Base-by-base conservation (phyloP, 257 asterid genomes). In the Lycium ferocissimum region DNA sequence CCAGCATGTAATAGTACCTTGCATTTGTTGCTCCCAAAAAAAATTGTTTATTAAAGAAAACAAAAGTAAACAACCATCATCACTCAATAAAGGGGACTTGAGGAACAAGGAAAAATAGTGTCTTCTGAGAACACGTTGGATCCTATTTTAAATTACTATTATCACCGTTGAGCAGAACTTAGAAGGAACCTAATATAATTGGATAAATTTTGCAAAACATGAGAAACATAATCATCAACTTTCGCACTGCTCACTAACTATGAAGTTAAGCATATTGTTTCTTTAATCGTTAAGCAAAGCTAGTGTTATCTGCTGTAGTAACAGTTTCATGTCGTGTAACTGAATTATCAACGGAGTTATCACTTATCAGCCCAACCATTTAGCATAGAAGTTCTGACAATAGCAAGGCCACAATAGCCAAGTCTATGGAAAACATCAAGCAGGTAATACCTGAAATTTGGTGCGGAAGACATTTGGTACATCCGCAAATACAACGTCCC, bases 391-490 rank as follows among this genome's bases (percentile, higher is more conserved):
- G n/a, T 49, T 49, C 63, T 76, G 22, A 53, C 13, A 76, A 53
- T 33, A 51, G 82, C 62, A 51, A 76, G 47, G 15, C 9, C 49
- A 8, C 65, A 2, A 26, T 7, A 14, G 47, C 40, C 1, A 2
- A 26, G 17, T 78, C 26, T 26, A 78, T 14, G 82, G 49, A 78
- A 45, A 78, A 78, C 15, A 33, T 51, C 62, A 67, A 69, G 43
- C 38, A 83, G 12, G 69, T 17, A 40, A 26, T 86, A 96, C 99
- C 98, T 96, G 99, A 90, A 94, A 95, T 89, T 90, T 89, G 80
- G 94, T 95, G 79, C 91, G 88, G 83, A 96, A 96, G 85, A 91
- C 98, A 89, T 96, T 94, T n/a, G 98, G 98, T 61, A 95, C 92
- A 71, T 95, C 96, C 17, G 98, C 89, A 88, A 96, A 96, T 75